phyloP scores from a whole-genome alignment of 2,329 filamentous ascomycete genomes.

The Ophiostoma australiae region DNA sequence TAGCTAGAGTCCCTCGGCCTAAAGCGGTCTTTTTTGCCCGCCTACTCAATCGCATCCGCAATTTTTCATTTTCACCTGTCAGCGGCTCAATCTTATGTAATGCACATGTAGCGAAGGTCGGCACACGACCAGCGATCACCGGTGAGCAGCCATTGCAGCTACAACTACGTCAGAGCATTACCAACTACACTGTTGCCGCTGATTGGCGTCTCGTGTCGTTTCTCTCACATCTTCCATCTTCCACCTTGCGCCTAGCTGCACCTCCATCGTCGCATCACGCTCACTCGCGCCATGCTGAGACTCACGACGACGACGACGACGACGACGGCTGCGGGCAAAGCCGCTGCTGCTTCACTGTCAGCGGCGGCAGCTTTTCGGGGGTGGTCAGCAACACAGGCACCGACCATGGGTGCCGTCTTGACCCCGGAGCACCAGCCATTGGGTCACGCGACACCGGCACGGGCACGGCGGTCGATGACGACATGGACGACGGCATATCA shows the following conservation, averaged over 20 bases:
- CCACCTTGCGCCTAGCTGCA: background rate
- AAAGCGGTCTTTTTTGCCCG: background rate
- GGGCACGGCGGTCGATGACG: constrained; percentile 7
- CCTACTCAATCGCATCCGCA: constrained; percentile 1
- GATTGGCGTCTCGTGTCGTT: background rate
- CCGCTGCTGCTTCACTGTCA: constrained; percentile 4
- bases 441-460: background rate
- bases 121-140: constrained; percentile 6
- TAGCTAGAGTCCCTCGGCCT: background rate
- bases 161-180: background rate
- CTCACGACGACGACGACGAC: constrained; percentile 20
- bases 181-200: background rate
- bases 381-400: background rate
- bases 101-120: background rate
- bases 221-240: background rate
- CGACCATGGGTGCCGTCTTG: background rate
- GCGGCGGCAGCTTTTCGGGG: background rate
- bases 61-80: background rate
- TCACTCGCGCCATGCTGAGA: constrained; percentile 22
- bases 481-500: background rate
- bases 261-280: background rate
- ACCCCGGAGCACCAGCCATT: background rate
- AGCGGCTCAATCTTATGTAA: background rate
- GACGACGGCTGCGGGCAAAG: constrained; percentile 7
- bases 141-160: constrained; percentile 8